Base-by-base conservation (phyloP, 2,329 filamentous ascomycete genomes). In the Tolypocladium ovalisporum region DNA sequence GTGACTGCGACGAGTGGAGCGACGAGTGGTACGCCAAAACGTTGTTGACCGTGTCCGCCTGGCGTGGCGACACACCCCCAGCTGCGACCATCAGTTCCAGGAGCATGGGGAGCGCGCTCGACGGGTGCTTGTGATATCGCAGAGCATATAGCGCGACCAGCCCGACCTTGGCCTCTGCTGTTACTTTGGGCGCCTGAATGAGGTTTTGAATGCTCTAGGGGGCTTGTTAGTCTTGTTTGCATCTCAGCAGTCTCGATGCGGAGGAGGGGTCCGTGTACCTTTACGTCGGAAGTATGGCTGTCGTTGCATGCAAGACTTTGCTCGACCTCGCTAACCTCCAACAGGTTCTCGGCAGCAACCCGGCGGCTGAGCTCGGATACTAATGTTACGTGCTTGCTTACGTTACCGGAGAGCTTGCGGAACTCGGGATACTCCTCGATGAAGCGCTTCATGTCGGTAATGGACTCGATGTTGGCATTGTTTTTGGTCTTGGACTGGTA, bases 391-490 rank as follows among this genome's bases (percentile, higher is more conserved):
- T 99, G 94, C 70, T 99, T 99, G 75, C 92, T 97, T 56, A 99
- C 94, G 64, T 99, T 99, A 40, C 94, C 92, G 1, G 94, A 97
- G 1, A 99, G 83, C 67, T 97, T 96, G 58, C 94, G 86, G 71
- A 99, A 99, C 70, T 99, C 94, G 2, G 94, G 94, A 68, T 97
- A 99, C 67, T 99, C 94, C 72, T 99, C 94, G 57, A 99, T 95
- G 66, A 99, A 99, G 49, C 92, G 89, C 72, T 99, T 99, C 95
- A 99, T 99, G 70, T 99, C 94, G 57, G 88, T 82, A 68, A 99
- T 97, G 19, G 93, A 97, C 68, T 99, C 94, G 60, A 99, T 92
- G 68, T 96, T 94, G 70, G 91, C 89, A 65, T 87, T 96, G 65
- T 88, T 96, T 68, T 97, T 93, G n/a, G 93, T 96, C 71, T 96